These are phyloP conservation scores for Marasmius tenuissimus DNA, from an alignment of 1,284 basidiomycete species.

Conservation along the genomic window DNA sequence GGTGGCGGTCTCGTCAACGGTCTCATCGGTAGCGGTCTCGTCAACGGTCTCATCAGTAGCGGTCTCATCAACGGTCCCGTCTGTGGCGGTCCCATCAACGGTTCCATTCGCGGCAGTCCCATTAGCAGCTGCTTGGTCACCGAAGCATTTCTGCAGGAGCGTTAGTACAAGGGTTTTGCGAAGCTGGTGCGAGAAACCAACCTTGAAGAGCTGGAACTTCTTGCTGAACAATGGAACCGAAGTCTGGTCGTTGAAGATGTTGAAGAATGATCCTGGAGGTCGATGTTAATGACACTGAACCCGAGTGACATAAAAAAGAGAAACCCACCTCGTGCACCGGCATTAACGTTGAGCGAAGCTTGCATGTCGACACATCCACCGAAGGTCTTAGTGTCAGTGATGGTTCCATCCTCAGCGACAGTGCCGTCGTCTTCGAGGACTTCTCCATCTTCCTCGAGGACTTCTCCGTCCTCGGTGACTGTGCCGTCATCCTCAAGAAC, in stretches of 20 bases:
- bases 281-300: too few species aligned
- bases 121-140: conserved; percentile 9
- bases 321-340: conserved; percentile 16
- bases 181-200: conserved; percentile 1
- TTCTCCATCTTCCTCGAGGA: too few species aligned
- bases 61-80: too few species aligned
- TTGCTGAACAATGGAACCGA: conserved; percentile 18
- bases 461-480: neutral
- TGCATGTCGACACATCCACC: conserved; percentile 15
- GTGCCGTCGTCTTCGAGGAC: neutral
- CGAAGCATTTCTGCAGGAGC: conserved; percentile 19
- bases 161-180: neutral
- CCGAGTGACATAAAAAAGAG: too few species aligned
- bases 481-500: neutral
- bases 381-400: neutral
- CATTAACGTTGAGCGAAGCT: conserved; percentile 18
- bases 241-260: conserved; percentile 17
- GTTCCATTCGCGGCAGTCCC: neutral
- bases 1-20: neutral
- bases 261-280: conserved; percentile 11
- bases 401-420: neutral
- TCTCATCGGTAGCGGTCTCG: too few species aligned
- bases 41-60: too few species aligned
- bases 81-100: too few species aligned
- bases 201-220: conserved; percentile 23